Conservation (phyloP, 2,329 filamentous ascomycete species). For the Fusarium liriodendri region DNA sequence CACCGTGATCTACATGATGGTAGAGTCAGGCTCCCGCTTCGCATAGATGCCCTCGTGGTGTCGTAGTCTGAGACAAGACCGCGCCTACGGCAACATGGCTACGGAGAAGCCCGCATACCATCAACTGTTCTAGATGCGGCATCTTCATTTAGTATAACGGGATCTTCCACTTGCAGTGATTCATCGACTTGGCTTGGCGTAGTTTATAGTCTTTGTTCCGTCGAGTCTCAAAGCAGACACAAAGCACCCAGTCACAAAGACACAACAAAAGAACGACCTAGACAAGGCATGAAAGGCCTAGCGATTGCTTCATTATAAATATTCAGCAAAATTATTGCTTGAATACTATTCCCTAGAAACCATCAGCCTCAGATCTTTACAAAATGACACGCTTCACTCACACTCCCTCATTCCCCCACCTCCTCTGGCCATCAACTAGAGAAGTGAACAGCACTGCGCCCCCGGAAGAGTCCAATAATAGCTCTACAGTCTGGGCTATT, state of each 20-base stretch:
- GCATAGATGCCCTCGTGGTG: not conserved
- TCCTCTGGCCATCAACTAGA: slow-evolving; percentile 14
- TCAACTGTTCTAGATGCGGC: not conserved
- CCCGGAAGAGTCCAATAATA: not conserved
- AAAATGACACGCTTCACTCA: slow-evolving; percentile 12
- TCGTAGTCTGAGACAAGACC: not conserved
- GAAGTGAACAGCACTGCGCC: not conserved
- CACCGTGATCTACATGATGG: not conserved
- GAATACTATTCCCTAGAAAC: not conserved
- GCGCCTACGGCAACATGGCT: not conserved
- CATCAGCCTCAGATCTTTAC: not conserved
- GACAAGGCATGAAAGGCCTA: not conserved
- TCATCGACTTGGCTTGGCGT: not conserved
- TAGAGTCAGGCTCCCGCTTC: not conserved
- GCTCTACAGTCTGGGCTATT: not conserved
- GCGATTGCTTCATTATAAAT: not conserved
- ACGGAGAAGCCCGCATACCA: not conserved
- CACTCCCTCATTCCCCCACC: not conserved
- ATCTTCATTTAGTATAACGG: not conserved
- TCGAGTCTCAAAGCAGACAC: not conserved
- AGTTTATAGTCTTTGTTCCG: not conserved
- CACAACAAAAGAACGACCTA: not conserved
- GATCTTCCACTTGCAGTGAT: not conserved
- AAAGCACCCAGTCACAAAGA: not conserved
- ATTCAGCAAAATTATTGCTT: not conserved